Evolutionary conservation across 305 asterid species (phyloP).

Genomic region (Solanum hybrid): DNA sequence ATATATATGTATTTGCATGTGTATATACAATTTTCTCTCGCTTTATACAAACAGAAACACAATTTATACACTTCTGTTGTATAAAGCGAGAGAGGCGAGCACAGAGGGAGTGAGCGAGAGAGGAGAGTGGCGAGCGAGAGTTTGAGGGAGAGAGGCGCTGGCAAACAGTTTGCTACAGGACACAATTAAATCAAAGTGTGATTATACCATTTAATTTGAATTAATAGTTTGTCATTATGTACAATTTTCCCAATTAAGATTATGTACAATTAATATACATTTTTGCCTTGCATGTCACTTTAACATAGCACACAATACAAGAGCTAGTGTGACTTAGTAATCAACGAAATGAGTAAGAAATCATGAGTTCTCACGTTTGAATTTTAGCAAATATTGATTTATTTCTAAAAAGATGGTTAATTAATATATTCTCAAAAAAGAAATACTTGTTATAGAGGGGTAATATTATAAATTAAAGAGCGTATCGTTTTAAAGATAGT

Average conservation of each 20-base stretch:
- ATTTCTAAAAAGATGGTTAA: neutral
- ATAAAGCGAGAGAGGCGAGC: no score
- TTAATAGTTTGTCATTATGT: no score
- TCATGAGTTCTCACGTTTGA: neutral
- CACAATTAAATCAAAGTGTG: no score
- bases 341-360: neutral
- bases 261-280: neutral
- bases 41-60: no score
- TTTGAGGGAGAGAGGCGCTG: no score
- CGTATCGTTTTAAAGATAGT: neutral
- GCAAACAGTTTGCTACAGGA: no score
- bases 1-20: no score
- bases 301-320: neutral
- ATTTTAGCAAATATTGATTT: neutral
- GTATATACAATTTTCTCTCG: no score
- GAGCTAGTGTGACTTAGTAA: neutral
- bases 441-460: neutral
- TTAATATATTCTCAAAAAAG: neutral
- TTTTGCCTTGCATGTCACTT: neutral
- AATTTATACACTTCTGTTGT: no score
- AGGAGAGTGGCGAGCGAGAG: no score
- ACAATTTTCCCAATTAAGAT: neutral
- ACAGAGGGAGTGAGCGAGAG: no score
- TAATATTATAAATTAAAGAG: neutral
- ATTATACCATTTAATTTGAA: no score